Percentiles rank a stretch among this genome's conserved stretches.
These are phyloP conservation scores for Corchorus olitorius DNA, from an alignment of 345 rosid species.

Conservation along the genomic window DNA sequence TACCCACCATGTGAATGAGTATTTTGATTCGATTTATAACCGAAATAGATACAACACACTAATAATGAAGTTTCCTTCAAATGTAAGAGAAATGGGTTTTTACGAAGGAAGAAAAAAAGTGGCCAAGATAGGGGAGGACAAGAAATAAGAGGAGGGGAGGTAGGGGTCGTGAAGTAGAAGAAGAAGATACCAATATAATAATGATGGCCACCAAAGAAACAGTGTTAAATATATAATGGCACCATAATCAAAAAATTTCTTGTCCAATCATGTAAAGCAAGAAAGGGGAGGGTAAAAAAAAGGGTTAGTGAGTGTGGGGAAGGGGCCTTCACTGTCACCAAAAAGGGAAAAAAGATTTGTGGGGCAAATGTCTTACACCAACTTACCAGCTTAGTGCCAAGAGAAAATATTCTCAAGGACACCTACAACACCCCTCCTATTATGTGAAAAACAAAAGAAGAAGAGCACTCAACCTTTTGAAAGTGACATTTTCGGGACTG, in stretches of 20 bases:
- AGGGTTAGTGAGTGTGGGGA: slow-evolving; percentile 24
- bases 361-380: slow-evolving; percentile 28
- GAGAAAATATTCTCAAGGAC: slow-evolving; percentile 35
- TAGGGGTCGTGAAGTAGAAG: neutral
- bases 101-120: neutral
- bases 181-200: neutral
- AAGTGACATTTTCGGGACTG: slow-evolving; percentile 17
- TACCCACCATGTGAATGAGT: no score
- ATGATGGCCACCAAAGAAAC: neutral
- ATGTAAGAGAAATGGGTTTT: neutral
- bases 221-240: neutral
- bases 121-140: no score
- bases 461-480: slow-evolving; percentile 17
- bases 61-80: neutral
- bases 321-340: slow-evolving; percentile 29
- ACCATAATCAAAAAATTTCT: neutral
- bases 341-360: slow-evolving; percentile 32
- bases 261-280: slow-evolving; percentile 28
- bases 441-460: slow-evolving; percentile 28
- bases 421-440: slow-evolving; percentile 20
- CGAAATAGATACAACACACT: neutral
- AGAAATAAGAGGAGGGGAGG: neutral
- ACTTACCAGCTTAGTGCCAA: slow-evolving; percentile 25
- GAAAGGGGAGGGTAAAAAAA: neutral
- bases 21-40: neutral